Conservation (phyloP, 768 basidiomycete species). For the Mycena capillaripes region DNA sequence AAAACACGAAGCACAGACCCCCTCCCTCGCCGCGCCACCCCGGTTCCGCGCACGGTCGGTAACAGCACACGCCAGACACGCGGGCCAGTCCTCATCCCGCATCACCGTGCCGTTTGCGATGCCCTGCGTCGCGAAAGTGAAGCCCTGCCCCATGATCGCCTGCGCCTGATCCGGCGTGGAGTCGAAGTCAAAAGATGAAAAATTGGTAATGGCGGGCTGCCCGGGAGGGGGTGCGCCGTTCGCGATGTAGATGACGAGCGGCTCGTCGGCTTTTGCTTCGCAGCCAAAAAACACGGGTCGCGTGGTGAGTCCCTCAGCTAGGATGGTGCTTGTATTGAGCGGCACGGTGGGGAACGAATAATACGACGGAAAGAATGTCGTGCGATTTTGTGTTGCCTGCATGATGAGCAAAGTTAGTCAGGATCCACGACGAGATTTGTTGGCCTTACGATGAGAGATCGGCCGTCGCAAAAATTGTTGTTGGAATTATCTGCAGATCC, state of each 20-base stretch:
- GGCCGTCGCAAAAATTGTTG: conserved; percentile 13
- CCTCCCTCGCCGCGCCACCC: conserved; percentile 40
- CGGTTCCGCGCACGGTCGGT: conserved; percentile 48
- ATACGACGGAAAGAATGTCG: conserved; percentile 20
- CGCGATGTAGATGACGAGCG: conserved; percentile 69
- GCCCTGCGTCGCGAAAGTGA: conserved; percentile 55
- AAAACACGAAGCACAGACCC: conserved; percentile 47
- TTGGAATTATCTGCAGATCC: not conserved
- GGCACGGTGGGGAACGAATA: conserved; percentile 61
- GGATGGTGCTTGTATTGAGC: conserved; percentile 44
- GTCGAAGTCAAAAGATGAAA: conserved; percentile 55
- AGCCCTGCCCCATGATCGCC: conserved; percentile 61
- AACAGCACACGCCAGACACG: conserved; percentile 68
- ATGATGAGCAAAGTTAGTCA: not conserved
- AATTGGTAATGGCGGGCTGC: conserved; percentile 56
- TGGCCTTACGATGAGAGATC: conserved; percentile 12
- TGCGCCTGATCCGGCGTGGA: conserved; percentile 57
- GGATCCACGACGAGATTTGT: not conserved
- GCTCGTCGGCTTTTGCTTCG: conserved; percentile 50
- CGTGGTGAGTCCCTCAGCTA: conserved; percentile 58
- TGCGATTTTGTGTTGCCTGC: conserved; percentile 27
- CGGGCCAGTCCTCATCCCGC: conserved; percentile 64
- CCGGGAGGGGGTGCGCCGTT: conserved; percentile 63
- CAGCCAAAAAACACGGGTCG: conserved; percentile 75
- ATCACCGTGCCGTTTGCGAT: conserved; percentile 54